phyloP scores from a whole-genome alignment of 2,329 filamentous ascomycete species.

The Gnomoniopsis sp. region DNA sequence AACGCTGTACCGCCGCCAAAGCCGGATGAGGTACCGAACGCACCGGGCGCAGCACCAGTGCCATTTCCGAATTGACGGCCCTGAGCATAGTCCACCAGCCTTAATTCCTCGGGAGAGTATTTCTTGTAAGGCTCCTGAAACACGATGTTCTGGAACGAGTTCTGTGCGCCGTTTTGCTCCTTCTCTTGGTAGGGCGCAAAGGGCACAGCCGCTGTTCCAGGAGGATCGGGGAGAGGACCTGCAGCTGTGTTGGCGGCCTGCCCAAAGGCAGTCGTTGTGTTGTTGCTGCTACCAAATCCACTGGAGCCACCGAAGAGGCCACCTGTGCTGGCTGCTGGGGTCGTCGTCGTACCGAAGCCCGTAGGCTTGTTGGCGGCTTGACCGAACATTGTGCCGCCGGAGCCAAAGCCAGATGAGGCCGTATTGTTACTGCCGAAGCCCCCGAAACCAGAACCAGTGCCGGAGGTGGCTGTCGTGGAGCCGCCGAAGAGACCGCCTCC shows the following conservation, averaged over 20 bases:
- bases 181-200: constrained; percentile 73
- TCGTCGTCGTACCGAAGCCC: constrained; percentile 36
- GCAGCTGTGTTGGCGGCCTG: constrained; percentile 44
- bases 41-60: constrained; percentile 78
- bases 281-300: constrained; percentile 35
- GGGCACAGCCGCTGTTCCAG: constrained; percentile 66
- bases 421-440: constrained; percentile 37
- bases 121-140: constrained; percentile 81
- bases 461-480: constrained; percentile 34
- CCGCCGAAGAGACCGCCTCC: constrained; percentile 46
- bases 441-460: constrained; percentile 36
- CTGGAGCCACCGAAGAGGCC: constrained; percentile 45
- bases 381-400: constrained; percentile 50
- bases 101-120: constrained; percentile 83
- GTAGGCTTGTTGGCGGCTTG: constrained; percentile 41
- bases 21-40: constrained; percentile 65
- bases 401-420: constrained; percentile 29
- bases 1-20: constrained; percentile 47
- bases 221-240: constrained; percentile 52
- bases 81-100: constrained; percentile 83
- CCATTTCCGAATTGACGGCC: constrained; percentile 85
- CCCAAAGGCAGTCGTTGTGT: constrained; percentile 39
- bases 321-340: constrained; percentile 33
- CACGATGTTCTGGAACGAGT: constrained; percentile 74
- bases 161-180: constrained; percentile 57